Base-by-base conservation (phyloP, 1,139 yeast genomes). In the Sugiyamaella paludigena region DNA sequence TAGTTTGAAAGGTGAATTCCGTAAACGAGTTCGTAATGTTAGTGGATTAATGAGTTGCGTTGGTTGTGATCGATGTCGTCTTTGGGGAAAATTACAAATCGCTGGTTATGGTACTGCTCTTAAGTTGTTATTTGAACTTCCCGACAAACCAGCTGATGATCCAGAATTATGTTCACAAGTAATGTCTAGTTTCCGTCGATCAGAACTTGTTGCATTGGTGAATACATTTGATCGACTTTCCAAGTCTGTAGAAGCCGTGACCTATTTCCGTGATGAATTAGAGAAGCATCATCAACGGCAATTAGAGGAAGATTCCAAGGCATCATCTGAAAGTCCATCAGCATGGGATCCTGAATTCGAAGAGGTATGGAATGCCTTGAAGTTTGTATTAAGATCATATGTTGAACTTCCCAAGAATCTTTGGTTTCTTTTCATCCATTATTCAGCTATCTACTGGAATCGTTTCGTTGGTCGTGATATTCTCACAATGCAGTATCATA, bases 81-180 rank as follows among this genome's bases (percentile, higher is more conserved):
- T 94, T 71, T 92, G 98, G 98, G 98, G 98, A 13, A 92, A 94
- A 68, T 79, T 92, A 27, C 98, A 92, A 72, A 88, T 96, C 1
- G 88, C 94, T 16, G 98, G 98, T 26, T 92, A 92, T 66, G 98
- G 98, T 24, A 92, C 98, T 15, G 95, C 97, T 1, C 77, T 94
- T 63, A 92, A 92, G 69, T 78, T 91, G 26, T 72, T 92, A 53
- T 88, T 92, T 64, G 98, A 92, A 66, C 78, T 85, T 52, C 83
- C 80, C 32, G 75, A 72, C 62, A 63, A 65, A 43, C 72, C 73
- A 29, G 71, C 69, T 40, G 69, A 74, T 36, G 72, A 73, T 50
- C 71, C 73, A 47, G 72, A 64, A 38, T 65, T 66, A 32, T 56
- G 59, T 15, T 45, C 57, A 7, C 57, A 54, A 32, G 65, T 69